Evolutionary conservation across 768 basidiomycete species (phyloP), one percentile per base, ranked within the genome.

Genomic region (Rhizopogon sp.): DNA sequence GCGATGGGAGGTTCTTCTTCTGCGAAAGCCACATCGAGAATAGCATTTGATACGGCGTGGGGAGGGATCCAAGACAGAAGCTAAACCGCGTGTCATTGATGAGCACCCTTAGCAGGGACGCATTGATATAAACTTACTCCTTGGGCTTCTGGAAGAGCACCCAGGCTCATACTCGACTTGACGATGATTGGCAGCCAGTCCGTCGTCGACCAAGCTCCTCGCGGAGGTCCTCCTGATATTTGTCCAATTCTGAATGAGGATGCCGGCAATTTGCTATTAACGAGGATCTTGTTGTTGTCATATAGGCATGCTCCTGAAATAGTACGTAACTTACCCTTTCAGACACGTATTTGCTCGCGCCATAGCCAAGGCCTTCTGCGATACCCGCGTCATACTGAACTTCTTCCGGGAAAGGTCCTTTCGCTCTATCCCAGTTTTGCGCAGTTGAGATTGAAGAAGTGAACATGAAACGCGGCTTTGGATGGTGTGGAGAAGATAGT

Each of bases 121-220:
- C 22, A n/a, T 20, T 7, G 9, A 41, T 28, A 6, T 22, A 16
- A 35, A 60, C 72, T 57, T 33, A 68, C 69, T 47, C 68, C 67
- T n/a, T 50, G 46, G 7, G 63, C 64, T 8, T 69, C 62, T 0
- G 72, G 72, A 39, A 76, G 58, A 5, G 52, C 64, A 2, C 64
- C 68, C 35, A 74, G 43, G 2, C 54, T 44, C 11, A 72, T 43
- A 44, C 67, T 69, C 5, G 74, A 73, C 56, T 70, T 69, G 29
- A 75, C 60, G 5, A 76, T 62, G 25, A 65, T 62, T 9, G 75
- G 71, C 20, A 77, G 60, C 70, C 73, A 74, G 35, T 72, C 67
- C 2, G 66, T 60, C 1, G 65, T 69, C 39, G 65, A 66, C 76
- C 73, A 75, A 8, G 68, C 66, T 11, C 75, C 76, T 52, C 70